Percentiles rank a stretch among this genome's conserved stretches.
phyloP scores from a whole-genome alignment of 1,139 yeast species.

The Kodamaea ohmeri region DNA sequence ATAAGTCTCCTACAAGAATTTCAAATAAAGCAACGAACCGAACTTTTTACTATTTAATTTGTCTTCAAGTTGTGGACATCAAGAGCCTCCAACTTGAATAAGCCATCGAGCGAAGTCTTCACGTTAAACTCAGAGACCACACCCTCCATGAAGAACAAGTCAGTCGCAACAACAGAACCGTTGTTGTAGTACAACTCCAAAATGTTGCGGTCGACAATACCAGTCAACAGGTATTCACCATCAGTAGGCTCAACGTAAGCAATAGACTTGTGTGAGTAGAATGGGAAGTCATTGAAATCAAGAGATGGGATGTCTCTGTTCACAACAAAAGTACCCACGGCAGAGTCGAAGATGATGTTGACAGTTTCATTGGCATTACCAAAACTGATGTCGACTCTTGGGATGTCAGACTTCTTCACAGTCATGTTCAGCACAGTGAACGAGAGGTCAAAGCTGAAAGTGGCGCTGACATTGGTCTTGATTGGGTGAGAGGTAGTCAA shows the following conservation, averaged over 20 bases:
- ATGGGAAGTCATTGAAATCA: slow-evolving; percentile 5
- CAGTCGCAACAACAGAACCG: slow-evolving; percentile 5
- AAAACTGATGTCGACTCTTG: slow-evolving; percentile 2
- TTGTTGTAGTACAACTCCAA: slow-evolving; percentile 7
- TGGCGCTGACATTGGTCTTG: background rate
- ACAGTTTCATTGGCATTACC: slow-evolving; percentile 3
- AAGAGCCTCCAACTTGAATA: slow-evolving; percentile 4
- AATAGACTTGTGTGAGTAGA: slow-evolving; percentile 5
- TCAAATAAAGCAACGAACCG: too few relatives aligned
- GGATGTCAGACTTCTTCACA: background rate
- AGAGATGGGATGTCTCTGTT: slow-evolving; percentile 5
- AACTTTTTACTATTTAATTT: too few relatives aligned
- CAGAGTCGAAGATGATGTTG: slow-evolving; percentile 3
- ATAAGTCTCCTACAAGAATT: too few relatives aligned
- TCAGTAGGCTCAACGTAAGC: slow-evolving; percentile 5
- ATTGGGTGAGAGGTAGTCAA: slow-evolving; percentile 2
- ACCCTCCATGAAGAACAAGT: slow-evolving; percentile 6
- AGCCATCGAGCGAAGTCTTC: background rate
- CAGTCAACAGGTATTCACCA: background rate
- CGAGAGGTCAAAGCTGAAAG: slow-evolving; percentile 3
- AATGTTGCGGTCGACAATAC: slow-evolving; percentile 5
- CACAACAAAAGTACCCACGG: slow-evolving; percentile 2
- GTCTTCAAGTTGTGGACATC: slow-evolving; percentile 1
- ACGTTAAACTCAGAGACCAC: slow-evolving; percentile 1
- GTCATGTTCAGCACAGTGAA: slow-evolving; percentile 1